Evolutionary conservation across 768 basidiomycete species (phyloP), one percentile per base, ranked within the genome.

Genomic region (Kwoniella bestiolae): DNA sequence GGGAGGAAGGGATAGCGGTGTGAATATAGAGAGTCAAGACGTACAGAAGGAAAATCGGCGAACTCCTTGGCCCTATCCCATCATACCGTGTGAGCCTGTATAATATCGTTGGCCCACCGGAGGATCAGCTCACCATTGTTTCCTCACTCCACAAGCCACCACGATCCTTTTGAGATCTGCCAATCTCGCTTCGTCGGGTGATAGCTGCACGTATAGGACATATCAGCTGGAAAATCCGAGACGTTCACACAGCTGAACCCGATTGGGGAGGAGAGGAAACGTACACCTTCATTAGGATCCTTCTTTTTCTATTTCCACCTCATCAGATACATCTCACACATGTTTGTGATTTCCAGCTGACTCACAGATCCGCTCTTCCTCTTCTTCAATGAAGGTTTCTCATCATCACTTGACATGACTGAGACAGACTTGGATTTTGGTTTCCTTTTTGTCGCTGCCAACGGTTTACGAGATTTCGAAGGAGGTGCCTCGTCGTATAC

Each of bases 101-200:
- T n/a, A n/a, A n/a, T n/a, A n/a, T n/a, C n/a, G n/a, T n/a, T n/a
- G n/a, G n/a, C n/a, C n/a, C n/a, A n/a, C n/a, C n/a, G n/a, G n/a
- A n/a, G 23, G 4, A 60, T 50, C 44, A 12, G 18, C 74, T 41
- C 16, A 78, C 78, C 78, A 79, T 47, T 75, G 71, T 57, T 79
- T 79, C 32, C 76, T 29, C 2, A 76, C 68, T 21, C 78, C 78
- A 60, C 78, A 79, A 3, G 76, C 78, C 16, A 65, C 57, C 1
- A 79, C 75, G 4, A 78, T 71, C 35, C 69, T 53, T 51, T 79
- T 79, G 21, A 79, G 63, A 60, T 78, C 75, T 9, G 70, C 73
- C 5, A 78, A 61, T 46, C 57, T 71, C 2, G 70, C 68, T 56
- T 77, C 76, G 23, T 75, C 76, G 7, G 62, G 68, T 16, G 71